Conservation (phyloP, 1,284 basidiomycete genomes). For the Cutaneotrichosporon dermatis region DNA sequence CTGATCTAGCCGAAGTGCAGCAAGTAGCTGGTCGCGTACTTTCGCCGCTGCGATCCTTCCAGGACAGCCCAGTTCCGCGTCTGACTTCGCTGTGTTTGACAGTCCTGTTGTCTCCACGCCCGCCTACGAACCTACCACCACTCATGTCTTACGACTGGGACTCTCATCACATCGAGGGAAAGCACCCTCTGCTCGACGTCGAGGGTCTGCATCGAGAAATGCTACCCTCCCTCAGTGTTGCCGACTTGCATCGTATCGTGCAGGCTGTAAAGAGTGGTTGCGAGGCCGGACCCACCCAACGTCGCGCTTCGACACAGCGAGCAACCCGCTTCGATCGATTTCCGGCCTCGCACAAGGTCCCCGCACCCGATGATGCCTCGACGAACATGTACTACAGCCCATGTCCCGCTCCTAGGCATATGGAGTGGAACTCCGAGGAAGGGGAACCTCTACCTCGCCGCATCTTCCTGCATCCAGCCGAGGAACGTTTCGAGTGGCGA, state of each 20-base stretch:
- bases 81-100: slow-evolving; percentile 37
- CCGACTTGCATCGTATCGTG: slow-evolving; percentile 25
- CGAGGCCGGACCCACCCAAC: background rate
- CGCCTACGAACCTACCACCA: slow-evolving; percentile 32
- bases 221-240: slow-evolving; percentile 17
- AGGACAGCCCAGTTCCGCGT: slow-evolving; percentile 20
- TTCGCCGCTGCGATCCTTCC: slow-evolving; percentile 2
- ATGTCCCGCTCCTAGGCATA: slow-evolving; percentile 43
- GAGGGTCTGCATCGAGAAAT: slow-evolving; percentile 24
- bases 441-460: slow-evolving; percentile 18
- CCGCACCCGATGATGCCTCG: slow-evolving; percentile 39
- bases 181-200: slow-evolving; percentile 37
- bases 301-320: background rate
- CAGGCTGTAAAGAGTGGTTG: slow-evolving; percentile 28
- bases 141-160: slow-evolving; percentile 42
- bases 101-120: slow-evolving; percentile 37
- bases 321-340: slow-evolving; percentile 21
- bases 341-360: slow-evolving; percentile 24
- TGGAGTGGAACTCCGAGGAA: slow-evolving; percentile 15
- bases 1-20: too few relatives aligned
- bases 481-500: slow-evolving; percentile 46
- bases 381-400: slow-evolving; percentile 42
- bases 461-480: slow-evolving; percentile 42
- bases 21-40: background rate
- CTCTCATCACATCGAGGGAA: slow-evolving; percentile 5